A percentile compares a stretch with the other conserved stretches of the same genome.
Conservation (phyloP, 768 basidiomycete genomes). For the Mycena olivaceomarginata region DNA sequence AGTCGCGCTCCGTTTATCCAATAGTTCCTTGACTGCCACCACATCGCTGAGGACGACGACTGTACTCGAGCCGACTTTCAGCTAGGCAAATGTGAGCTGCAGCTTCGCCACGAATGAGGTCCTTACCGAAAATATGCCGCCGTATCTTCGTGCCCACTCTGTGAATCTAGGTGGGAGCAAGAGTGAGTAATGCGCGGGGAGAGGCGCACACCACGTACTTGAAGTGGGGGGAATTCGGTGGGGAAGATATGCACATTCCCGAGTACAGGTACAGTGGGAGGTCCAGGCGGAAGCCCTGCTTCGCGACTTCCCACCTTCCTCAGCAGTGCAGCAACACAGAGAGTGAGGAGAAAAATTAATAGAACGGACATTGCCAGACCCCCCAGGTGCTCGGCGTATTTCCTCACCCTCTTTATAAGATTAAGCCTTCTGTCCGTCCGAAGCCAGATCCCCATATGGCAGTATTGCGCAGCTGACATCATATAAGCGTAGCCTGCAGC, state of each 20-base stretch:
- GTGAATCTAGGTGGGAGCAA: constrained; percentile 46
- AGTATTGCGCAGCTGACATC: too few species aligned
- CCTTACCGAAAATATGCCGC: constrained; percentile 28
- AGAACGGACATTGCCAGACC: too few species aligned
- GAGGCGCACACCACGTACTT: not conserved
- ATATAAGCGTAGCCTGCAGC: too few species aligned
- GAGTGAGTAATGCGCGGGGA: not conserved
- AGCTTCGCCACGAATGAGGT: too few species aligned
- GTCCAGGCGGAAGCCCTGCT: not conserved
- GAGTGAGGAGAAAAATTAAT: too few species aligned
- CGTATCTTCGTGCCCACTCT: constrained; percentile 52
- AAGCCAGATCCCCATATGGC: too few species aligned
- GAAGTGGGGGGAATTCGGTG: not conserved
- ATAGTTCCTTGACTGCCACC: constrained; percentile 22
- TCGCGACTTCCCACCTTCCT: constrained; percentile 1
- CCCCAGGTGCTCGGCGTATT: too few species aligned
- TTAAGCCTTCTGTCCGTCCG: too few species aligned
- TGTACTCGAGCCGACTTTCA: constrained; percentile 31
- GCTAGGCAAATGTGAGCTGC: not conserved
- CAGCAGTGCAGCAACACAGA: not conserved
- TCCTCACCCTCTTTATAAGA: too few species aligned
- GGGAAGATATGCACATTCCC: not conserved
- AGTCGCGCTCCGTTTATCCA: constrained; percentile 40
- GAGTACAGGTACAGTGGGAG: not conserved
- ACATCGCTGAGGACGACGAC: constrained; percentile 19